phyloP scores from a whole-genome alignment of 176 grass and related monocot genomes.

The Themeda triandra region DNA sequence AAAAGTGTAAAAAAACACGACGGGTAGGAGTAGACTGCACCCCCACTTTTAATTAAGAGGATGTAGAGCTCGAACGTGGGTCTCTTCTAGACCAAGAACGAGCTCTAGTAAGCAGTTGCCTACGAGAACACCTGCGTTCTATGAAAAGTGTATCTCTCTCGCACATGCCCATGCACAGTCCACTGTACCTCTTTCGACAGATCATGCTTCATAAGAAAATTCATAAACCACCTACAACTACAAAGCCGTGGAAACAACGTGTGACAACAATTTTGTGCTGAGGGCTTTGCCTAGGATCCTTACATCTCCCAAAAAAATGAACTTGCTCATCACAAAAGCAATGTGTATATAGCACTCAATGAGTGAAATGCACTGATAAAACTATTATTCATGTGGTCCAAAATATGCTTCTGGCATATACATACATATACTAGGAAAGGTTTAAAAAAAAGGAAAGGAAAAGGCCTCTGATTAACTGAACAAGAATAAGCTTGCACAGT shows the following conservation, averaged over 20 bases:
- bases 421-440: neutral
- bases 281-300: slow-evolving; percentile 8
- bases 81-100: too few relatives aligned
- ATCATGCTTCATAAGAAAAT: too few relatives aligned
- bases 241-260: slow-evolving; percentile 1
- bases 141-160: too few relatives aligned
- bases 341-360: neutral
- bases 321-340: neutral
- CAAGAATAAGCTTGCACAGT: neutral
- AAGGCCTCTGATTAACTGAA: neutral
- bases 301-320: neutral
- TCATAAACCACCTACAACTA: neutral
- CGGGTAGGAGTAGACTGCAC: too few relatives aligned
- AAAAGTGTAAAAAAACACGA: too few relatives aligned
- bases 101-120: too few relatives aligned
- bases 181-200: neutral
- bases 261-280: neutral
- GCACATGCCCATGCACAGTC: too few relatives aligned
- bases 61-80: too few relatives aligned
- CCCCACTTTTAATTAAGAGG: too few relatives aligned
- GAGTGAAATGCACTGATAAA: neutral
- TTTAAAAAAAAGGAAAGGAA: too few relatives aligned
- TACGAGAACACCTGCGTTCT: too few relatives aligned
- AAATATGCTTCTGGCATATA: neutral
- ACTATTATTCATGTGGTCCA: slow-evolving; percentile 2